A percentile compares a stretch with the other conserved stretches of the same genome.
Evolutionary conservation across 129 eudicot species (phyloP).

Genomic region (Chrysanthemum seticuspe): DNA sequence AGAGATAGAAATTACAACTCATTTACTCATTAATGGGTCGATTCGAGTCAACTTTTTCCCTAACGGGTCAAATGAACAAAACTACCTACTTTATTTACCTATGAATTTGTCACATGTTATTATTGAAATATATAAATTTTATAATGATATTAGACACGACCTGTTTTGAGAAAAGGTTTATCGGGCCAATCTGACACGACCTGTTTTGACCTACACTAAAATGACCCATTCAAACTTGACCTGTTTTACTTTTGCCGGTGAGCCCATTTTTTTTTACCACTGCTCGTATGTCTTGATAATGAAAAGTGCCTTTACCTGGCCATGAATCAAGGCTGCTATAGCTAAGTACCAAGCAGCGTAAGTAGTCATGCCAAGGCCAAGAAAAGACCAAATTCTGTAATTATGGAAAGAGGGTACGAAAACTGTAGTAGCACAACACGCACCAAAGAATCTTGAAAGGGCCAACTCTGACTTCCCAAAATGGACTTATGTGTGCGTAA

Average conservation of each 20-base stretch:
- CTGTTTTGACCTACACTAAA: not conserved
- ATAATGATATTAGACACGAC: too few species aligned
- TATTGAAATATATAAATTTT: too few species aligned
- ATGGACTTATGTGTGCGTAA: too few species aligned
- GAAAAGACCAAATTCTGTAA: conserved; percentile 73
- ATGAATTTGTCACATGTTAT: not conserved
- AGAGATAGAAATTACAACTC: not conserved
- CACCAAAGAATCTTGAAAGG: conserved; percentile 54
- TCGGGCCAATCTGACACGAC: not conserved
- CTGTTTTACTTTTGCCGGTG: not conserved
- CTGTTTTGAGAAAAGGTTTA: not conserved
- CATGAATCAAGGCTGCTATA: conserved; percentile 62
- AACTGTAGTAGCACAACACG: conserved; percentile 78
- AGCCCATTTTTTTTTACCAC: not conserved
- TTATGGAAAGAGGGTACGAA: conserved; percentile 70
- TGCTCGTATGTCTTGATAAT: not conserved
- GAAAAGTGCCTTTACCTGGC: conserved; percentile 46
- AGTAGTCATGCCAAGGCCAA: conserved; percentile 84
- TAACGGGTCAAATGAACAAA: not conserved
- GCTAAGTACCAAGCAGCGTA: conserved; percentile 77
- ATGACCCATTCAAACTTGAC: not conserved
- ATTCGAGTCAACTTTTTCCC: not conserved
- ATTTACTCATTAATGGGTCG: not conserved
- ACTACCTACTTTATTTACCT: not conserved
- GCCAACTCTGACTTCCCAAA: too few species aligned